These are phyloP conservation scores for Arthrinium puccinioides DNA, from an alignment of 2,329 filamentous ascomycete genomes.

Conservation along the genomic window DNA sequence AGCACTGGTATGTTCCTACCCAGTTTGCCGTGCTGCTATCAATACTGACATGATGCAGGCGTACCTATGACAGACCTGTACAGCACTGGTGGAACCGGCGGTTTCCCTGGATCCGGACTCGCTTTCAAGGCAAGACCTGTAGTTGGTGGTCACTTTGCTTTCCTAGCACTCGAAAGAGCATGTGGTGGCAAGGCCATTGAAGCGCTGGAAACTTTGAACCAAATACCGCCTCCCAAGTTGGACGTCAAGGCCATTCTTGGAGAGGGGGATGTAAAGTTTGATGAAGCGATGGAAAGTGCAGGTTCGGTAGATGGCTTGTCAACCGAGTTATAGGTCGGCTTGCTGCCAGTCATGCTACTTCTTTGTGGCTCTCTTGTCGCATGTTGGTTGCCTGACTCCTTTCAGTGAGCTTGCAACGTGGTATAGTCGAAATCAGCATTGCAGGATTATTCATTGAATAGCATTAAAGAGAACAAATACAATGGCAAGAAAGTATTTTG, in stretches of 20 bases:
- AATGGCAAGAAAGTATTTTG: too few relatives aligned
- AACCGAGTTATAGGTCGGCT: too few relatives aligned
- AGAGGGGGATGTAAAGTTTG: constrained; percentile 16
- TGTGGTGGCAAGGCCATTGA: constrained; percentile 63
- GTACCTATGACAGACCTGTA: constrained; percentile 77
- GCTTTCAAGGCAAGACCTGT: constrained; percentile 78
- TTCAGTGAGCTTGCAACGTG: too few relatives aligned
- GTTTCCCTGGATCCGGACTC: constrained; percentile 65
- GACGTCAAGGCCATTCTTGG: constrained; percentile 27
- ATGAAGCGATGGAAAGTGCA: too few relatives aligned
- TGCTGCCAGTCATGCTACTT: too few relatives aligned
- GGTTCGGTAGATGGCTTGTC: too few relatives aligned
- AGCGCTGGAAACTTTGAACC: constrained; percentile 44
- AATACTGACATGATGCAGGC: constrained; percentile 32
- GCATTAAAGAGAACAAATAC: too few relatives aligned
- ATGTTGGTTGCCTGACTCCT: too few relatives aligned
- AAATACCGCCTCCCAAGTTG: constrained; percentile 21
- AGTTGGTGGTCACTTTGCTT: constrained; percentile 79
- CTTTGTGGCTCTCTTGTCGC: too few relatives aligned
- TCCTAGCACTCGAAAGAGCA: constrained; percentile 72
- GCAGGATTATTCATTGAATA: too few relatives aligned
- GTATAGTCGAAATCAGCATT: too few relatives aligned
- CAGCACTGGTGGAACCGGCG: constrained; percentile 69
- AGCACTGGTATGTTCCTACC: constrained; percentile 42
- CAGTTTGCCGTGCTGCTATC: not conserved